These are phyloP conservation scores for Xylariaceae sp. DNA, from an alignment of 2,329 filamentous ascomycete genomes.

Conservation along the genomic window DNA sequence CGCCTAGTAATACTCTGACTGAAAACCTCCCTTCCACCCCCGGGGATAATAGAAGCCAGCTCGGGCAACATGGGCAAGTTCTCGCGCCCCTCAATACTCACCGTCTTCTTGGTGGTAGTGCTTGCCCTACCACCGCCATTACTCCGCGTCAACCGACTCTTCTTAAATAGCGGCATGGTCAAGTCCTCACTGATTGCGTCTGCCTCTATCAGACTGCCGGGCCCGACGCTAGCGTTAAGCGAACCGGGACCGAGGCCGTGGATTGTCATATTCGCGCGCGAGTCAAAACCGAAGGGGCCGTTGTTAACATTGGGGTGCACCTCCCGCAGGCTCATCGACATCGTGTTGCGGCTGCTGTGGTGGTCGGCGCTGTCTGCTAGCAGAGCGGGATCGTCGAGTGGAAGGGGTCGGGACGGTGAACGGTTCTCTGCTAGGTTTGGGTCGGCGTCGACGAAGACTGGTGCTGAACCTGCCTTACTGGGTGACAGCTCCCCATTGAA, in stretches of 20 bases:
- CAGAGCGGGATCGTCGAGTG: constrained; percentile 19
- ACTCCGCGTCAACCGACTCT: constrained; percentile 34
- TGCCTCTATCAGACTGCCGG: constrained; percentile 11
- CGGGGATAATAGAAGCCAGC: constrained; percentile 24
- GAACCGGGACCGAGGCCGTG: too few species aligned
- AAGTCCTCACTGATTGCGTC: constrained; percentile 30
- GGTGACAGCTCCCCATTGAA: constrained; percentile 34
- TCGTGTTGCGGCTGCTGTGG: constrained; percentile 30
- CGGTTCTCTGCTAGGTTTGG: constrained; percentile 21
- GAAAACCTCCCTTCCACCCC: constrained; percentile 35
- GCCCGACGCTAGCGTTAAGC: constrained; percentile 16
- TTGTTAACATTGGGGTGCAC: constrained; percentile 49
- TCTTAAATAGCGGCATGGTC: constrained; percentile 47
- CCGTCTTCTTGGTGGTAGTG: constrained; percentile 35
- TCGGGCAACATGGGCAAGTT: constrained; percentile 45
- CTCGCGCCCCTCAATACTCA: constrained; percentile 43
- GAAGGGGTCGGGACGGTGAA: constrained; percentile 22
- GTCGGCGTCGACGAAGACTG: constrained; percentile 42
- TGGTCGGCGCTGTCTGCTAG: constrained; percentile 17
- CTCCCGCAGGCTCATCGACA: constrained; percentile 50
- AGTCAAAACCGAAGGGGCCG: constrained; percentile 40
- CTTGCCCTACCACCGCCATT: too few species aligned
- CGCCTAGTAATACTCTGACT: constrained; percentile 45
- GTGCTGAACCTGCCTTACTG: constrained; percentile 35
- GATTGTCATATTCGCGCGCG: constrained; percentile 39